Base-by-base conservation (phyloP, 352 stramenopile genomes). In the Globisporangium carolinianum region DNA sequence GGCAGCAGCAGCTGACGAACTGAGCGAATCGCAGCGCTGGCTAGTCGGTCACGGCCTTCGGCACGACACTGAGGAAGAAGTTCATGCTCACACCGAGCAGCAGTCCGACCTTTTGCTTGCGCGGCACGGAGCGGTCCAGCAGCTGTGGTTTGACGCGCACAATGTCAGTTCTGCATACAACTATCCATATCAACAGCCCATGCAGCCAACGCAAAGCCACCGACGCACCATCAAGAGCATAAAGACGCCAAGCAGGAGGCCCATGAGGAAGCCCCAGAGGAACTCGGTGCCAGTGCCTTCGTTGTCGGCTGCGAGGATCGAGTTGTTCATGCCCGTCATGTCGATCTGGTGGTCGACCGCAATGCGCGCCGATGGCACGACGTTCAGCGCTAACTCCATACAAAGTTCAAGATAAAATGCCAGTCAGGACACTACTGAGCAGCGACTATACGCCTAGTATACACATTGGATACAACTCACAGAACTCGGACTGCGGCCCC, bases 231-330 rank as follows among this genome's bases (percentile, higher is more conserved):
- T 90, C 18, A 95, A 64, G 56, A 95, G 73, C 85, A 95, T 95
- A 75, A 95, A 95, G 69, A 95, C 84, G 56, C 85, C 85, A 45
- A 95, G 71, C 45, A 95, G 63, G 24, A 95, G 68, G 10, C 85
- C 85, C 85, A 95, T 95, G 45, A 92, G 70, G 61, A 95, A 89
- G 11, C 85, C 85, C 85, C 85, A 95, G 8, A 95, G 65, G 67
- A 95, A 93, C 67, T 95, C 85, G 11, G 84, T 92, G 45, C 81
- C 79, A 9, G 85, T 95, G 58, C 85, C 85, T 88, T 95, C 85
- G 49, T 95, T 95, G 57, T 95, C 85, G 35, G 79, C 82, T 47
- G 78, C 79, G 60, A 94, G 60, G 53, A 93, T 89, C 17, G 85
- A 90, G 51, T 77, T 85, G 69, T 85, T 87, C 70, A 93, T 82